A percentile compares a stretch with the other conserved stretches of the same genome.
Conservation (phyloP, 2,329 filamentous ascomycete genomes). For the Fusarium sp. region DNA sequence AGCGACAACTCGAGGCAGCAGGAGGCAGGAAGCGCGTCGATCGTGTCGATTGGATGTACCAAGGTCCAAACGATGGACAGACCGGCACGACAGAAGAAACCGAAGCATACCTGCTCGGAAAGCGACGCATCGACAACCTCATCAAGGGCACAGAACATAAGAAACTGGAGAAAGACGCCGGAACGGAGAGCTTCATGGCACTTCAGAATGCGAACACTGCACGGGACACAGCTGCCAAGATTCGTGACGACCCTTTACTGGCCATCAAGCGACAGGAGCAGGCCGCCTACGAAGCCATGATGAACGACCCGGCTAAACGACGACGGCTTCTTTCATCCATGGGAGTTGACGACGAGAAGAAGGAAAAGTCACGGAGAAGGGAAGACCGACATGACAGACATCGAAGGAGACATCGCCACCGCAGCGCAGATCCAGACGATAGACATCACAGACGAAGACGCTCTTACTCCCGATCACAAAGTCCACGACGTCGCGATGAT, state of each 20-base stretch:
- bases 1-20: constrained; percentile 88
- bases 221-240: constrained; percentile 87
- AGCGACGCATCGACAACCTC: constrained; percentile 87
- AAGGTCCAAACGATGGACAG: constrained; percentile 84
- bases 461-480: constrained; percentile 63
- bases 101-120: constrained; percentile 93
- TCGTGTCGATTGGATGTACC: constrained; percentile 98
- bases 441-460: constrained; percentile 60
- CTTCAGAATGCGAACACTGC: constrained; percentile 79
- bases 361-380: constrained; percentile 54
- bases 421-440: constrained; percentile 58
- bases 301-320: constrained; percentile 80
- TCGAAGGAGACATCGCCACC: constrained; percentile 62
- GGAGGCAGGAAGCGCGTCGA: constrained; percentile 86
- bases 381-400: constrained; percentile 57
- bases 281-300: constrained; percentile 83
- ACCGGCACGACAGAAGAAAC: constrained; percentile 87
- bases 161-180: constrained; percentile 82
- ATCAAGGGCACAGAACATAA: constrained; percentile 86
- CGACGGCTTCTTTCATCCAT: constrained; percentile 77
- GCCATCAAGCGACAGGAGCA: constrained; percentile 96
- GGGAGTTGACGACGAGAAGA: constrained; percentile 67
- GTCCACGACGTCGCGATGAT: constrained; percentile 55
- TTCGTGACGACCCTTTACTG: constrained; percentile 90
- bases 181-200: constrained; percentile 72